Conservation (phyloP, 2,329 filamentous ascomycete species). For the Tricladium varicosporioides region DNA sequence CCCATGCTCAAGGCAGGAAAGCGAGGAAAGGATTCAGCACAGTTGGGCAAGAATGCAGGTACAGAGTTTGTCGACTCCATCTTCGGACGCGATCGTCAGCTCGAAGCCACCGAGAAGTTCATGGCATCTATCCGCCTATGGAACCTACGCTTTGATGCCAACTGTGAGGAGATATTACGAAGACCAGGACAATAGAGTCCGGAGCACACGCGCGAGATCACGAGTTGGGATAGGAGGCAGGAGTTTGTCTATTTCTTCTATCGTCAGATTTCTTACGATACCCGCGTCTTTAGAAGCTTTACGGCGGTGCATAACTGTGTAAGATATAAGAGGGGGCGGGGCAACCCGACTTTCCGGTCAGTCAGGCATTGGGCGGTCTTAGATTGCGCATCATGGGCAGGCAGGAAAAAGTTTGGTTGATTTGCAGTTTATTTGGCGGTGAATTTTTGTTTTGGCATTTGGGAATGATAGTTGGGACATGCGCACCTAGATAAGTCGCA, state of each 20-base stretch:
- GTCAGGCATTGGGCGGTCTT: slow-evolving; percentile 15
- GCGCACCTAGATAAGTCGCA: slow-evolving; percentile 1
- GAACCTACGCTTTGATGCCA: slow-evolving; percentile 90
- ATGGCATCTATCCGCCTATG: slow-evolving; percentile 87
- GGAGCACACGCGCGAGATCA: slow-evolving; percentile 5
- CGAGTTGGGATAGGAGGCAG: slow-evolving; percentile 10
- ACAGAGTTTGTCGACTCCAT: slow-evolving; percentile 95
- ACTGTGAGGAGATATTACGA: slow-evolving; percentile 84
- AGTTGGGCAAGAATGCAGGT: slow-evolving; percentile 88
- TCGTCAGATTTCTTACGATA: slow-evolving; percentile 17
- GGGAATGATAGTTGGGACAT: not conserved
- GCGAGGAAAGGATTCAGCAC: slow-evolving; percentile 64
- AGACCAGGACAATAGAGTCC: slow-evolving; percentile 42
- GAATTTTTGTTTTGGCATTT: not conserved
- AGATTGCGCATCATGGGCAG: slow-evolving; percentile 7
- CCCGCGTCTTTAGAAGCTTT: slow-evolving; percentile 14
- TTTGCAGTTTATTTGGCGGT: not conserved
- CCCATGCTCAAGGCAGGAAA: slow-evolving; percentile 93
- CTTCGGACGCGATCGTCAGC: slow-evolving; percentile 86
- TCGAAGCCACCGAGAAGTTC: slow-evolving; percentile 86
- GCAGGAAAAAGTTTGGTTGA: slow-evolving; percentile 8
- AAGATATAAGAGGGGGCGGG: slow-evolving; percentile 17
- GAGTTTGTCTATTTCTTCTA: slow-evolving; percentile 17
- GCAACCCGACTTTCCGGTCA: slow-evolving; percentile 12
- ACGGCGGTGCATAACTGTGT: slow-evolving; percentile 14